These are phyloP conservation scores for Vaccinium macrocarpon DNA, from an alignment of 148 eudicot genomes.

Conservation along the genomic window DNA sequence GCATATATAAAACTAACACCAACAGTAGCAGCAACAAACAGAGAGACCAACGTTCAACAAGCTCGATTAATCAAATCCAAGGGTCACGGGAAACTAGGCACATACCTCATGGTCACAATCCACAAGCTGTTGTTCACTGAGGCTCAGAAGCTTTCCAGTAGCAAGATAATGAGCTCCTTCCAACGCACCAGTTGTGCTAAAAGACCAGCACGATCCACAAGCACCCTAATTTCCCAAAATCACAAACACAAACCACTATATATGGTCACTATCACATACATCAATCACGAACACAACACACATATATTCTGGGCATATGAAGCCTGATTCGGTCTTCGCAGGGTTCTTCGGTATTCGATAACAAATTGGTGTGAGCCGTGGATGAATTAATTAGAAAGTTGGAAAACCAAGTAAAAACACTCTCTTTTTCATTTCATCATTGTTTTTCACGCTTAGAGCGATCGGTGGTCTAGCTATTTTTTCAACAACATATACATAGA, in stretches of 20 bases:
- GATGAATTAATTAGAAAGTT: too few relatives aligned
- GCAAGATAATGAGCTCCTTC: constrained; percentile 85
- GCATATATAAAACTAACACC: not conserved
- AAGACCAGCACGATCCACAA: constrained; percentile 94
- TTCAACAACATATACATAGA: not conserved
- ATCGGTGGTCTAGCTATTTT: not conserved
- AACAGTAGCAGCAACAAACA: not conserved
- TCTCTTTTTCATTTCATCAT: not conserved
- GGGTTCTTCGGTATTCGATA: too few relatives aligned
- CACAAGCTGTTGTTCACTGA: constrained; percentile 89
- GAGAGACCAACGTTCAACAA: not conserved
- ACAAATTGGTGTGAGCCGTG: too few relatives aligned
- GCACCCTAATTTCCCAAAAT: constrained; percentile 48
- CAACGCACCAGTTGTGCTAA: constrained; percentile 75
- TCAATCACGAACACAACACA: not conserved
- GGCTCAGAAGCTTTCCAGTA: constrained; percentile 74
- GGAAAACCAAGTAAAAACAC: not conserved
- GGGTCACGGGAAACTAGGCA: not conserved
- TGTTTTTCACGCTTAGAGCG: not conserved
- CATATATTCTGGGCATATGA: not conserved
- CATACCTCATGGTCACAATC: constrained; percentile 91
- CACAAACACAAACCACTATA: not conserved
- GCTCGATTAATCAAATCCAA: not conserved
- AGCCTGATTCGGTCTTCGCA: not conserved
- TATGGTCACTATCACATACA: not conserved